Evolutionary conservation across 257 asterid genomes (phyloP).

Genomic region (Paraleonurus japonicus): DNA sequence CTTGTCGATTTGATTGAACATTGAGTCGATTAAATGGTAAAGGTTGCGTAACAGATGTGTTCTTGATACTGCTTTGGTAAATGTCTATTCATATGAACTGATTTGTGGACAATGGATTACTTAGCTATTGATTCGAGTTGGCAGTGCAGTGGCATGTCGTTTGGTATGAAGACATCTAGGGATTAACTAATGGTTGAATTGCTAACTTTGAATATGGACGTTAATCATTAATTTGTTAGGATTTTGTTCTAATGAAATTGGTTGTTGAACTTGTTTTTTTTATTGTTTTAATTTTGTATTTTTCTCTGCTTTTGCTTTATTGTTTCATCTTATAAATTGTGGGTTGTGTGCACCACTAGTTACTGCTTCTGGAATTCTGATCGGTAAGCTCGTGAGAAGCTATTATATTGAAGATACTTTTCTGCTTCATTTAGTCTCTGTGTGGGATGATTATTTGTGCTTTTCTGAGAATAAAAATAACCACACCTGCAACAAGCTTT

Average conservation of each 20-base stretch:
- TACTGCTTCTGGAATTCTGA: neutral
- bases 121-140: slow-evolving; percentile 20
- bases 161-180: slow-evolving; percentile 10
- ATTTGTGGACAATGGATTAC: neutral
- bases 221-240: neutral
- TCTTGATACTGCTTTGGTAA: slow-evolving; percentile 20
- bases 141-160: slow-evolving; percentile 18
- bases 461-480: neutral
- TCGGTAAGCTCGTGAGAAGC: slow-evolving; percentile 8
- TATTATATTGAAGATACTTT: slow-evolving; percentile 4
- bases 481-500: neutral
- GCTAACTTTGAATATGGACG: neutral
- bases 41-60: slow-evolving; percentile 10
- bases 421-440: neutral
- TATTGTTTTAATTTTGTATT: neutral
- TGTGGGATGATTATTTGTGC: neutral
- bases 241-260: neutral
- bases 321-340: neutral
- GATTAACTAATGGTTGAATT: slow-evolving; percentile 6
- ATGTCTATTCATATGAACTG: neutral
- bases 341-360: neutral
- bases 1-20: slow-evolving; percentile 16
- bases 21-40: slow-evolving; percentile 10
- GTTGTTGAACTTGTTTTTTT: neutral
- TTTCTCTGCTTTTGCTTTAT: neutral